Evolutionary conservation across 169 alveolate species (phyloP).

Genomic region (Eimeria maxima): DNA sequence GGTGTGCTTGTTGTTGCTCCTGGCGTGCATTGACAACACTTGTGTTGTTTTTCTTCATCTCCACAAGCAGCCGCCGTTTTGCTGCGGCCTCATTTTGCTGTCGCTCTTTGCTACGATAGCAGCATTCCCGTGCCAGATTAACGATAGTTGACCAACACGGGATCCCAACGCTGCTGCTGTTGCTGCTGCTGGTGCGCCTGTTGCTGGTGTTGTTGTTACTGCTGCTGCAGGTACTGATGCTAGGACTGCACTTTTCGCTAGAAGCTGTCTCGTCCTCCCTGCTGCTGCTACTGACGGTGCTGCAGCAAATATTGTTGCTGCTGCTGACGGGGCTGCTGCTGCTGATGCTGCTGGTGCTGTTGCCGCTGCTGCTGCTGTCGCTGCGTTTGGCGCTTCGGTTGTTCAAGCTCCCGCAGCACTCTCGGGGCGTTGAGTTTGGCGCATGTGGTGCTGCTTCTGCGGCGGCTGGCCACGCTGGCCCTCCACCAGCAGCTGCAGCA

Average conservation of each 20-base stretch:
- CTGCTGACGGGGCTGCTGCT: slow-evolving; percentile 11
- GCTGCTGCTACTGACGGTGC: neutral
- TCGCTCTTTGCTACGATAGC: slow-evolving; percentile 45
- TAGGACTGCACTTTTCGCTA: neutral
- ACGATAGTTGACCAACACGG: slow-evolving; percentile 21
- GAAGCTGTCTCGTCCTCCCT: neutral
- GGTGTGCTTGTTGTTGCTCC: slow-evolving; percentile 11
- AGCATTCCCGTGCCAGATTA: neutral
- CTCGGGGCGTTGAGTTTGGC: no score
- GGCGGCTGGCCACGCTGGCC: no score
- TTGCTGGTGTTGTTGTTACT: neutral
- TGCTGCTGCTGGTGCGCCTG: slow-evolving; percentile 30
- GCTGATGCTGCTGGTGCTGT: slow-evolving; percentile 14
- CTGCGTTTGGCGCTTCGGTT: no score
- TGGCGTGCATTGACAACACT: slow-evolving; percentile 1
- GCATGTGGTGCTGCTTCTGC: no score
- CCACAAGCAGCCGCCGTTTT: neutral
- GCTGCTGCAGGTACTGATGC: neutral
- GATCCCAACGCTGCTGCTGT: slow-evolving; percentile 5
- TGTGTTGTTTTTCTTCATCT: neutral
- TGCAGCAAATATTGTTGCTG: slow-evolving; percentile 17
- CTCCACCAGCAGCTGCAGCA: no score
- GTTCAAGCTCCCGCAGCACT: no score
- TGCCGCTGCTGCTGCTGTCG: neutral
- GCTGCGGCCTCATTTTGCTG: neutral